Evolutionary conservation across 1,139 yeast species (phyloP), one percentile per base, ranked within the genome.

Genomic region (Taphrina betulina): DNA sequence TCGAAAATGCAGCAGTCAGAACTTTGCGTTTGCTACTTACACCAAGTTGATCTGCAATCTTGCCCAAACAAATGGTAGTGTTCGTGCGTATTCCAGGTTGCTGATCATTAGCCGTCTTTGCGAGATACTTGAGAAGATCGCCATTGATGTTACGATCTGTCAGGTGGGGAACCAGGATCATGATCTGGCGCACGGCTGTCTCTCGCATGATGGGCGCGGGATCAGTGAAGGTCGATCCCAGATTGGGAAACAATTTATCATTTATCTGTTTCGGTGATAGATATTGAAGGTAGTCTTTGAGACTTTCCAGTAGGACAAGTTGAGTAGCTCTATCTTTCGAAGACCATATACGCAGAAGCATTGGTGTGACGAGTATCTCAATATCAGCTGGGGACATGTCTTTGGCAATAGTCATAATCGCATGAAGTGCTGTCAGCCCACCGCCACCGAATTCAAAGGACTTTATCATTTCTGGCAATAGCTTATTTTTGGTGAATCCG

Each of bases 101-200:
- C 1, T 82, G 80, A 66, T 92, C 98, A 68, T 79, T 83, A 68
- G 90, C 97, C 1, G 95, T 80, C 66, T 85, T 87, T 1, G 97
- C 97, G 58, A 92, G 72, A 50, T 81, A 78, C 63, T 95, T 78
- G 53, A 92, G 73, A 36, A 92, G 71, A 58, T 92, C 97, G 64
- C 89, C 90, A 66, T 92, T 92, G 50, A 90, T 75, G 67, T 87
- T 95, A 56, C 95, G 79, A 36, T 83, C 88, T 0, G 87, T 63
- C 2, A 92, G 75, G 63, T 82, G 82, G 26, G 82, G 82, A 2
- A 83, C 80, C 31, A 92, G 71, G 3, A 74, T 70, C 2, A 83
- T 76, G 5, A 88, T 79, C 1, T 90, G 80, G 54, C 83, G 83
- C 43, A 92, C 73, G 0, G 97, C 86, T 40, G 84, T 87, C 63